Evolutionary conservation across 2,329 filamentous ascomycete genomes (phyloP).

Genomic region (Dryadomyces quercivorus): DNA sequence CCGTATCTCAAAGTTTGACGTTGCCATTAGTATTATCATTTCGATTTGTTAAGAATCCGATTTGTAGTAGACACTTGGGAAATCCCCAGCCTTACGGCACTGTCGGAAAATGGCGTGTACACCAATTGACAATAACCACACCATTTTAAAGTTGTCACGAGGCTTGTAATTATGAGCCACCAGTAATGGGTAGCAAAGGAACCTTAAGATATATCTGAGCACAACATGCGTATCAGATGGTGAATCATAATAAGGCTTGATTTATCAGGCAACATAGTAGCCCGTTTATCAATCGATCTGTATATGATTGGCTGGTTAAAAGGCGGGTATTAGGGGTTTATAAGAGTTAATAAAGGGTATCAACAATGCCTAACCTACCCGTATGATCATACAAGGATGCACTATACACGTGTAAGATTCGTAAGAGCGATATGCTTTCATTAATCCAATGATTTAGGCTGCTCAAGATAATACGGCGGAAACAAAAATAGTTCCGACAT

Average conservation of each 20-base stretch:
- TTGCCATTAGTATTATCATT: too few relatives aligned
- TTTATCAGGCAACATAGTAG: background rate
- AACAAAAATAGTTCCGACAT: too few relatives aligned
- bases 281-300: background rate
- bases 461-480: too few relatives aligned
- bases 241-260: background rate
- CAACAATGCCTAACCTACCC: too few relatives aligned
- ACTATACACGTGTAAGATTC: too few relatives aligned
- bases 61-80: background rate
- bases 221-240: too few relatives aligned
- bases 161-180: background rate
- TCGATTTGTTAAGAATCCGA: background rate
- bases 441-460: too few relatives aligned
- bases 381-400: too few relatives aligned
- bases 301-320: background rate
- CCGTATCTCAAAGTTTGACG: background rate
- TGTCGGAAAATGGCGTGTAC: background rate
- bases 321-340: too few relatives aligned
- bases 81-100: constrained; percentile 1
- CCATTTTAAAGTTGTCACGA: background rate
- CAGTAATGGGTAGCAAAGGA: background rate
- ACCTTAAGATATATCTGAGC: too few relatives aligned
- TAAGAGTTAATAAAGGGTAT: too few relatives aligned
- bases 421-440: too few relatives aligned
- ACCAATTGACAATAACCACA: background rate